Conservation (phyloP, 495 filamentous ascomycete species). For the Tuber microsphaerosporum region DNA sequence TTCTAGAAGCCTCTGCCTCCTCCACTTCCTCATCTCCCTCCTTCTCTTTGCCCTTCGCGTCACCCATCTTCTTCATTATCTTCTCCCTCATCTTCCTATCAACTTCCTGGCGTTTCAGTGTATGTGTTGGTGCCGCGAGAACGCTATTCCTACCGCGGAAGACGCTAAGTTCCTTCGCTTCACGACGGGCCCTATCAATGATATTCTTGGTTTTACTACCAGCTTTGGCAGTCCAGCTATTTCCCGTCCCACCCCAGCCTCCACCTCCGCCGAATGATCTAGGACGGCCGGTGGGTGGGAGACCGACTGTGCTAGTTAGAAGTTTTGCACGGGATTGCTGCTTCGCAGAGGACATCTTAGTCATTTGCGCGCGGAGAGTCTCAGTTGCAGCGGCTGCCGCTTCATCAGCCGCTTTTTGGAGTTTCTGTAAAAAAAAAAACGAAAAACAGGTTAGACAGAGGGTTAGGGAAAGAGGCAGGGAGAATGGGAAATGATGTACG, state of each 20-base stretch:
- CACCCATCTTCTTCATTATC: conserved; percentile 49
- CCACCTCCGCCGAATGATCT: conserved; percentile 17
- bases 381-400: conserved; percentile 18
- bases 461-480: background rate
- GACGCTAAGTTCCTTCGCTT: conserved; percentile 35
- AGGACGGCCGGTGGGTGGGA: conserved; percentile 24
- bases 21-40: conserved; percentile 65
- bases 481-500: background rate
- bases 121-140: conserved; percentile 28
- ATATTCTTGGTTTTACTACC: conserved; percentile 41
- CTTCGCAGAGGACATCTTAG: conserved; percentile 24
- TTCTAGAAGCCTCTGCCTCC: conserved; percentile 85
- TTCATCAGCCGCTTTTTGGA: conserved; percentile 18
- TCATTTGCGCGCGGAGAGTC: conserved; percentile 30
- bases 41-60: conserved; percentile 59
- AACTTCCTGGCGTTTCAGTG: conserved; percentile 20
- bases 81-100: conserved; percentile 22
- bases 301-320: conserved; percentile 20
- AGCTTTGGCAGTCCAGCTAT: conserved; percentile 28
- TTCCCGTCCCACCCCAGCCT: conserved; percentile 26
- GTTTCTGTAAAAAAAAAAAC: conserved; percentile 4
- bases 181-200: conserved; percentile 31
- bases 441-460: background rate
- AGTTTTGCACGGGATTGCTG: conserved; percentile 20
- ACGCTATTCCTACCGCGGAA: conserved; percentile 31